Base-by-base conservation (phyloP, 805 yeast species). In the Zygosaccharomyces siamensis region DNA sequence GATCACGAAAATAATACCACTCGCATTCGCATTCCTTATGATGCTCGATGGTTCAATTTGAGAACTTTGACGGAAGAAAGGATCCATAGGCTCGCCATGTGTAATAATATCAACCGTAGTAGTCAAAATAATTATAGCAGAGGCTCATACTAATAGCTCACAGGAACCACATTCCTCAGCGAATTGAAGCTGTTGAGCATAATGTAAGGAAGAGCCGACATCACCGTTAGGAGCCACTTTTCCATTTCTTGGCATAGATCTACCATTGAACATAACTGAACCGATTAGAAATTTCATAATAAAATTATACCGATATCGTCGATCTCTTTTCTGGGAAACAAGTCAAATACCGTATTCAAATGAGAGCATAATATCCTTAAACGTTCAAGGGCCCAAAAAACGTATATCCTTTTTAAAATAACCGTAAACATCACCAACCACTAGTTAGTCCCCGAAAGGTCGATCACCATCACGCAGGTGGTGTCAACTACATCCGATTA, bases 41-140 rank as follows among this genome's bases (percentile, higher is more conserved):
- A 30, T 20, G 44, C 35, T 11, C 36, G 30, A 16, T 41, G 44
- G 44, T 41, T 16, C 14, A 41, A 30, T 24, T 18, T 41, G 44
- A 41, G 18, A 16, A 41, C 33, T 30, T 23, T 18, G 20, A 30
- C 28, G 18, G 36, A 41, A 33, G 24, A 30, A 14, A 30, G 20
- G 4, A 28, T 41, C 24, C 35, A 30, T 41, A 41, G 18, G 24
- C 30, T 24, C 21, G 37, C 37, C 8, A 14, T 5, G 7, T 33
- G 21, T 33, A 33, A 33, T 33, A 33, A 20, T 33, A 32, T 18
- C 16, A 32, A n/a, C 16, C 20, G 14, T 32, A 32, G 35, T 23
- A 23, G 3, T 23, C 24, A 23, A 23, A 23, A 23, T 23, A 23
- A 3, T 23, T 4, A 23, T 23, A 23, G 24, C 24, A 23, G 24